Conservation (phyloP, 176 grass and related monocot species). For the Coix lacrymajobi region DNA sequence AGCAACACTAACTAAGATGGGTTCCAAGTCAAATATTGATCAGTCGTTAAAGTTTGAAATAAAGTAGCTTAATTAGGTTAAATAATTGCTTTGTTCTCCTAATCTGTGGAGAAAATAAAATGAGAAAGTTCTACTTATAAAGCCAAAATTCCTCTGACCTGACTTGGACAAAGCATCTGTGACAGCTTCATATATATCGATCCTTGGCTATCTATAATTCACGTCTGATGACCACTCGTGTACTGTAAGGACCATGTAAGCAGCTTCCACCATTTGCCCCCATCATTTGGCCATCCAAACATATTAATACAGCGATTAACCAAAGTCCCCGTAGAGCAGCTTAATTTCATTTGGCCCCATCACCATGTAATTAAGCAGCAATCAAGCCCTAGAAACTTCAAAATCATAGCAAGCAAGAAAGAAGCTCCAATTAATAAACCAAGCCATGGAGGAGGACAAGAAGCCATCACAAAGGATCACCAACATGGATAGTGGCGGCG, state of each 20-base stretch:
- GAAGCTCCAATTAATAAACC: background rate
- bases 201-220: background rate
- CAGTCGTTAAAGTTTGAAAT: background rate
- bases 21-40: background rate
- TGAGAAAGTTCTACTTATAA: background rate
- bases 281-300: background rate
- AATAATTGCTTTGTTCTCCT: background rate
- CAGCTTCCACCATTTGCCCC: background rate
- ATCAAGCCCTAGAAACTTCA: background rate
- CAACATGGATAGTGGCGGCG: background rate
- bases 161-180: background rate
- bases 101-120: background rate
- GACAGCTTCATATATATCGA: background rate
- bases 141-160: background rate
- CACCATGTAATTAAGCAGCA: background rate
- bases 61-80: background rate
- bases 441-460: constrained; percentile 10
- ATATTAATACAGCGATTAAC: constrained; percentile 2
- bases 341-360: background rate
- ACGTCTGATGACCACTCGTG: background rate
- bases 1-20: background rate
- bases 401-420: background rate
- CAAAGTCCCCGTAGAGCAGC: background rate
- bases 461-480: background rate
- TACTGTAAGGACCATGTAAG: background rate